Evolutionary conservation across 257 asterid species (phyloP).

Genomic region (Pogostemon cablin): DNA sequence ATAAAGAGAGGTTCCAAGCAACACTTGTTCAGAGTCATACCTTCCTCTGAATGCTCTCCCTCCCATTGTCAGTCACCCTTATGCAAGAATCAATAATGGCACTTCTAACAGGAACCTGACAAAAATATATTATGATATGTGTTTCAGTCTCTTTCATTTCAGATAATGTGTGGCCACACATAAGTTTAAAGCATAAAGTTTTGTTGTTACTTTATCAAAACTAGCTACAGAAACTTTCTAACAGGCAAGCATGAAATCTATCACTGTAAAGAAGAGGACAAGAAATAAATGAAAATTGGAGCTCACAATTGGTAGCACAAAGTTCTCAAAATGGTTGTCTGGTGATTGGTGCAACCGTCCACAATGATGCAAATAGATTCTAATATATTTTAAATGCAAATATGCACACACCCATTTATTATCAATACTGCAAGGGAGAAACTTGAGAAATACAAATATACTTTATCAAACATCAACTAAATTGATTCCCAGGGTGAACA

Average conservation of each 20-base stretch:
- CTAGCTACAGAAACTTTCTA: constrained; percentile 14
- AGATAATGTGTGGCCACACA: constrained; percentile 18
- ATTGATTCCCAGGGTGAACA: constrained; percentile 14
- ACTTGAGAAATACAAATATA: not conserved
- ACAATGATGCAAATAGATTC: constrained; percentile 15
- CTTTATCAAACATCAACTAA: constrained; percentile 10
- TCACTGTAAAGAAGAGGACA: not conserved
- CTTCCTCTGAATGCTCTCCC: constrained; percentile 93
- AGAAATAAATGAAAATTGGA: not conserved
- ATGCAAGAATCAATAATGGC: constrained; percentile 94
- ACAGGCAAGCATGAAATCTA: constrained; percentile 21
- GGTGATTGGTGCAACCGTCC: constrained; percentile 23
- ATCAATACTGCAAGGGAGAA: constrained; percentile 21
- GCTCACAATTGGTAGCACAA: not conserved
- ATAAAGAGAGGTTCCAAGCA: constrained; percentile 25
- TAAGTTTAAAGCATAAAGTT: constrained; percentile 11
- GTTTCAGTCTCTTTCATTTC: not conserved
- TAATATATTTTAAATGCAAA: not conserved
- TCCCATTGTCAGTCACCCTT: constrained; percentile 94
- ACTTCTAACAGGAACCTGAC: constrained; percentile 92
- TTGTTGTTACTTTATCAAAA: constrained; percentile 17
- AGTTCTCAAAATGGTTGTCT: not conserved
- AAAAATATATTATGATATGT: constrained; percentile 15
- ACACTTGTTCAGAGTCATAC: constrained; percentile 41
- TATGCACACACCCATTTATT: constrained; percentile 2